phyloP scores from a whole-genome alignment of 768 basidiomycete genomes.

The Tylopilus felleus region DNA sequence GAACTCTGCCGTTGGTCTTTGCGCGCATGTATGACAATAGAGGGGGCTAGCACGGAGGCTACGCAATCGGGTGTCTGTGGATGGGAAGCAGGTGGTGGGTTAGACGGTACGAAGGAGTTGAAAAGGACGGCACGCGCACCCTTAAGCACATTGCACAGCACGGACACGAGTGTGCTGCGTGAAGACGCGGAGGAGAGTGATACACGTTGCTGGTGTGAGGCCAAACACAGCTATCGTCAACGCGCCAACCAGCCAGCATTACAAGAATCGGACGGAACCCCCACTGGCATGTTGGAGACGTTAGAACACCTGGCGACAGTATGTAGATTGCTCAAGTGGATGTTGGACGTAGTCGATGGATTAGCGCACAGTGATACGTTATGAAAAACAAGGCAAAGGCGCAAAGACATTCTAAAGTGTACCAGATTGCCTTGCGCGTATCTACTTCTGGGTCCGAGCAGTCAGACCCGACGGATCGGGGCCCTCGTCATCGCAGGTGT shows the following conservation, averaged over 20 bases:
- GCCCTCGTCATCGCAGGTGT: background rate
- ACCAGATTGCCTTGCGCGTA: too few species aligned
- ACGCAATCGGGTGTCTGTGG: slow-evolving; percentile 3
- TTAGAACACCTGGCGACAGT: too few species aligned
- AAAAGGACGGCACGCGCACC: slow-evolving; percentile 23
- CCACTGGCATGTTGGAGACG: background rate
- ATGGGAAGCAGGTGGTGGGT: slow-evolving; percentile 4
- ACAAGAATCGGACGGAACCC: background rate
- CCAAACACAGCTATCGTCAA: background rate
- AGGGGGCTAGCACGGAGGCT: slow-evolving; percentile 8
- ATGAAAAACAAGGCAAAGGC: too few species aligned
- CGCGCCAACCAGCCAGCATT: slow-evolving; percentile 6
- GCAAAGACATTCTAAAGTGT: background rate
- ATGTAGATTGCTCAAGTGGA: too few species aligned
- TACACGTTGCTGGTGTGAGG: slow-evolving; percentile 29
- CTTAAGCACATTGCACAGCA: slow-evolving; percentile 28
- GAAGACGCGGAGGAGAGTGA: slow-evolving; percentile 16
- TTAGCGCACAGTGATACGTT: too few species aligned
- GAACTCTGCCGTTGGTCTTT: slow-evolving; percentile 22
- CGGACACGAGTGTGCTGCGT: slow-evolving; percentile 32
- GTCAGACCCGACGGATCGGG: slow-evolving; percentile 21
- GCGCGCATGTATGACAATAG: slow-evolving; percentile 26
- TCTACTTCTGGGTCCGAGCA: slow-evolving; percentile 10
- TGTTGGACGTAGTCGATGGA: too few species aligned
- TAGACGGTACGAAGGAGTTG: slow-evolving; percentile 12